These are phyloP conservation scores for Boletus subcaerulescens DNA, from an alignment of 768 basidiomycete species.

Conservation along the genomic window DNA sequence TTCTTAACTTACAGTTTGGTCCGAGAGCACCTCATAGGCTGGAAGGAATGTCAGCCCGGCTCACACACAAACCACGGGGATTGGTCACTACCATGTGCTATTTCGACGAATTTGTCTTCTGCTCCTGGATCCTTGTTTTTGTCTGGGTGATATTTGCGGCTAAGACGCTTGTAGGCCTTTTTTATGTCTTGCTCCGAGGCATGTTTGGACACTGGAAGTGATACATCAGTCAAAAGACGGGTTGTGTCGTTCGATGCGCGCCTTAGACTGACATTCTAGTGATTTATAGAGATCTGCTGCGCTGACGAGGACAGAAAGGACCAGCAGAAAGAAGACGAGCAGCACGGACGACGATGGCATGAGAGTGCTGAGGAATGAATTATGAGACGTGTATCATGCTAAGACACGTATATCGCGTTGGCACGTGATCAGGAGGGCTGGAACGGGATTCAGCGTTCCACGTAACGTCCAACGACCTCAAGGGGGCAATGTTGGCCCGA, in stretches of 20 bases:
- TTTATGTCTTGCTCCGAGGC: slow-evolving; percentile 88
- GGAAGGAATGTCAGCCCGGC: slow-evolving; percentile 9
- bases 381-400: neutral
- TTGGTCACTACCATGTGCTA: slow-evolving; percentile 70
- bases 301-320: slow-evolving; percentile 29
- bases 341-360: slow-evolving; percentile 28
- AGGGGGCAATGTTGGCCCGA: slow-evolving; percentile 18
- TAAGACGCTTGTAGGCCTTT: slow-evolving; percentile 87
- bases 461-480: neutral
- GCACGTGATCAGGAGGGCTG: slow-evolving; percentile 23
- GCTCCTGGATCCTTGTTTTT: slow-evolving; percentile 87
- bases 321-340: slow-evolving; percentile 30
- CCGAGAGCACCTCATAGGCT: slow-evolving; percentile 97
- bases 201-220: slow-evolving; percentile 55
- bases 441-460: neutral
- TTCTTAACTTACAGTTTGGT: slow-evolving; percentile 55
- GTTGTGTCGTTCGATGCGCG: slow-evolving; percentile 23
- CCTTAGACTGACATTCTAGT: slow-evolving; percentile 66
- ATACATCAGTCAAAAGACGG: slow-evolving; percentile 22
- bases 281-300: slow-evolving; percentile 81
- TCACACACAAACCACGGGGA: neutral
- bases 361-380: neutral
- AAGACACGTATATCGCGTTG: slow-evolving; percentile 29
- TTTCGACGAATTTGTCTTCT: slow-evolving; percentile 84
- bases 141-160: slow-evolving; percentile 90